Conservation (phyloP, 306 rosid species). For the Cucumis cinereus region DNA sequence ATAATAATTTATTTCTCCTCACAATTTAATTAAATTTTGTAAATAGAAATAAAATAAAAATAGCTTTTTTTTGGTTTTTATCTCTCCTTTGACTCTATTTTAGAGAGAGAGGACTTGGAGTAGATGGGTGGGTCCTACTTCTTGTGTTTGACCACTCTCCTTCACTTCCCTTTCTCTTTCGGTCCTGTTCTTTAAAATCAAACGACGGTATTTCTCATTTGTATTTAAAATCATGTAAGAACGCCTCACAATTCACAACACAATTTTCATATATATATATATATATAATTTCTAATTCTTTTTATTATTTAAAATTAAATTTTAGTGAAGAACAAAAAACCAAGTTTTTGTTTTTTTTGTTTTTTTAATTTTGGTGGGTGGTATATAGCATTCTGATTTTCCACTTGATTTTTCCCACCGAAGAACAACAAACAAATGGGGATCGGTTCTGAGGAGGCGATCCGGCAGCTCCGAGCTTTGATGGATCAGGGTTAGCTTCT, state of each 20-base stretch:
- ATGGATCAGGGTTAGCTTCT: conserved; percentile 62
- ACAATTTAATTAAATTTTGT: too few relatives aligned
- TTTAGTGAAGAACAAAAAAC: not conserved
- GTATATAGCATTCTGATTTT: not conserved
- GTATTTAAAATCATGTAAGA: not conserved
- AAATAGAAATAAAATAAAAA: not conserved
- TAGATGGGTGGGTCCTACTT: not conserved
- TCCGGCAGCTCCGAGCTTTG: conserved; percentile 48
- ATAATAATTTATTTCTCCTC: not conserved
- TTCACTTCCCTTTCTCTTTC: not conserved
- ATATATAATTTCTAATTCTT: not conserved
- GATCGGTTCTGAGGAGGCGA: conserved; percentile 66
- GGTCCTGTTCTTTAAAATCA: not conserved
- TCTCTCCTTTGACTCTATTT: not conserved
- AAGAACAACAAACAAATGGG: conserved; percentile 32
- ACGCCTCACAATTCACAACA: not conserved
- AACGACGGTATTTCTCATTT: not conserved
- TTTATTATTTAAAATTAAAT: not conserved
- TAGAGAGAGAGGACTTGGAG: not conserved
- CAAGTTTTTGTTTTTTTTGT: not conserved
- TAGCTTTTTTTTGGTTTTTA: too few relatives aligned
- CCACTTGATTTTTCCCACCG: not conserved
- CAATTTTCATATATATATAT: not conserved
- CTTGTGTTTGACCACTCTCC: not conserved
- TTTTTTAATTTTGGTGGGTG: not conserved